Conservation (phyloP, 306 rosid genomes). For the Dryas octopetala region DNA sequence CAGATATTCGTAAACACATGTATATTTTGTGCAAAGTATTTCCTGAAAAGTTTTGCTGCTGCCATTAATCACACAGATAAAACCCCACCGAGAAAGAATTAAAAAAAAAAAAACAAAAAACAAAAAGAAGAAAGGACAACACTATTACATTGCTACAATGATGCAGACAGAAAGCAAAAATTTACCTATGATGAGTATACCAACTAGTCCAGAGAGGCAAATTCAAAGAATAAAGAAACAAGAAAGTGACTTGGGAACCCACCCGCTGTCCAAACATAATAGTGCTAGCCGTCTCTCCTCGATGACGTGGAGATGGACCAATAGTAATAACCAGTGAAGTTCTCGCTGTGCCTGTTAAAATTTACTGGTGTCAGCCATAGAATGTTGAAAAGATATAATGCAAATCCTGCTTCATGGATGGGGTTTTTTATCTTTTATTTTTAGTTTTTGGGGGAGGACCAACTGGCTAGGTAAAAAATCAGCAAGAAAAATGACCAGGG, state of each 20-base stretch:
- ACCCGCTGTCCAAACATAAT: conserved; percentile 99
- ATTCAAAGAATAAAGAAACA: conserved; percentile 16
- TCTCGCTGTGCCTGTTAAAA: conserved; percentile 87
- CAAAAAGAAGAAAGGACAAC: background rate
- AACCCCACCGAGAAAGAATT: background rate
- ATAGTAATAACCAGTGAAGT: conserved; percentile 89
- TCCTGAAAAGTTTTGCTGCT: conserved; percentile 10
- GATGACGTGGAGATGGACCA: conserved; percentile 95
- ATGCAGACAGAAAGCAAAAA: background rate
- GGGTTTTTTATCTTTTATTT: background rate
- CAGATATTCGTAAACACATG: background rate
- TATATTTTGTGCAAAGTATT: conserved; percentile 21
- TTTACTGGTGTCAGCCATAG: conserved; percentile 33
- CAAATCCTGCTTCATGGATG: background rate
- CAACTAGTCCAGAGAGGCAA: conserved; percentile 10
- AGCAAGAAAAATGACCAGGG: background rate
- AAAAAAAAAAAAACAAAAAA: conserved; percentile 11
- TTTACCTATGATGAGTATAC: background rate
- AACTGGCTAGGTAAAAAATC: background rate
- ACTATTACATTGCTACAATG: background rate
- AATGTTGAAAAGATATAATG: conserved; percentile 1
- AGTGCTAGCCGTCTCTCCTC: conserved; percentile 98
- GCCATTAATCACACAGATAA: conserved; percentile 10
- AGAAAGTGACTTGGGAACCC: conserved; percentile 32
- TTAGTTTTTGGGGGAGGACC: too few relatives aligned